Evolutionary conservation across 2,329 filamentous ascomycete species (phyloP), one percentile per base, ranked within the genome.

Genomic region (Scytalidium sp.): DNA sequence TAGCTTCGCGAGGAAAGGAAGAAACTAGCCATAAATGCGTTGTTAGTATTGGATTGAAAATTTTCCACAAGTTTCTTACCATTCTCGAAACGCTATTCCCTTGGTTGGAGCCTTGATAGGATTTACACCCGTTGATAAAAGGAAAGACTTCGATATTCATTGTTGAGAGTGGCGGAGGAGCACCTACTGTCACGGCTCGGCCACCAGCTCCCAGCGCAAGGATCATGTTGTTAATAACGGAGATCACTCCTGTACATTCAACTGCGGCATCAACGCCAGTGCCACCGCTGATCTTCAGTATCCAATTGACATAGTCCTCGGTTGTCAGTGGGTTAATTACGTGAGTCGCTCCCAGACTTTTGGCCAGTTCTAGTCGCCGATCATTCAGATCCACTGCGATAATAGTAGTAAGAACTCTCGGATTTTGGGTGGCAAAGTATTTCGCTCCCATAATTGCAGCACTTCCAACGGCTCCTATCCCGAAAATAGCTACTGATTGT

Each of bases 361-460:
- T 65, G 0, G 74, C 74, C 25, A 76, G 54, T 22, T 65, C 63
- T n/a, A 78, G 60, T 29, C 71, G 67, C 5, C 56, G 53, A 19
- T 67, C 61, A 11, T 74, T 64, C 11, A 75, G 64, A 51, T 78
- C 75, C 9, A 75, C 65, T 6, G 69, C 74, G 10, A 78, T 70
- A 43, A 78, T 70, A 43, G 54, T 58, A 36, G 57, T 56, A 2
- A 61, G 62, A 8, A 57, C 58, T n/a, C n/a, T n/a, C n/a, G n/a
- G n/a, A n/a, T n/a, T n/a, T n/a, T n/a, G n/a, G 4, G 32, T 10
- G 1, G 60, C 39, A 29, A 61, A 49, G 20, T 63, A 64, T 15
- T 10, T 15, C 1, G 70, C 68, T 1, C 68, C 69, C 60, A 70
- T 67, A 7, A 73, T 52, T 1, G 67, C 70, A 0, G 64, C 60